A percentile compares a stretch with the other conserved stretches of the same genome.
Evolutionary conservation across 1,284 basidiomycete species (phyloP).

Genomic region (Austroboletus sp.): DNA sequence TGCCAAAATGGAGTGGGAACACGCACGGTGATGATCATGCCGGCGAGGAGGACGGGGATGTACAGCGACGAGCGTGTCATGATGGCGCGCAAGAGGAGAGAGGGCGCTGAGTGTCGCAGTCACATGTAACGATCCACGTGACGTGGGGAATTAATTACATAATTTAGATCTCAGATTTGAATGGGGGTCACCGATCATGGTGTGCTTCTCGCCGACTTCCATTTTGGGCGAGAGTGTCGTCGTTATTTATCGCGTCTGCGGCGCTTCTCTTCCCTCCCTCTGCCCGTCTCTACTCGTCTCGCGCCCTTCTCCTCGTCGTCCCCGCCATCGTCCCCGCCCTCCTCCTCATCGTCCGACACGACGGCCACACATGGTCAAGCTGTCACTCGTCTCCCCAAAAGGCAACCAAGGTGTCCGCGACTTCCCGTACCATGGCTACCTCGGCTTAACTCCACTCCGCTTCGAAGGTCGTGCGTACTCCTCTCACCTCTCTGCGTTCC

Average conservation of each 20-base stretch:
- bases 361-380: constrained; percentile 49
- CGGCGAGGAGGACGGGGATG: constrained; percentile 53
- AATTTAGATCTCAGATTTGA: constrained; percentile 25
- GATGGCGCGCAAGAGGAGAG: neutral
- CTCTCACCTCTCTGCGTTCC: constrained; percentile 9
- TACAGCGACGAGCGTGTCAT: constrained; percentile 47
- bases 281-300: constrained; percentile 13
- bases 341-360: constrained; percentile 31
- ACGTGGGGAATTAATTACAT: constrained; percentile 1
- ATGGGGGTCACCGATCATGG: constrained; percentile 24
- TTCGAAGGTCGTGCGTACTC: constrained; percentile 61
- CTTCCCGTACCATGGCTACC: constrained; percentile 71
- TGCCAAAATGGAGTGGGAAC: neutral
- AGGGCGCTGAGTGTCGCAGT: constrained; percentile 1
- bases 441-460: constrained; percentile 71
- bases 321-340: constrained; percentile 22
- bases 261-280: constrained; percentile 28
- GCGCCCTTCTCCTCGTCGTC: constrained; percentile 26
- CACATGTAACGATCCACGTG: constrained; percentile 25
- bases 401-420: constrained; percentile 63
- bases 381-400: constrained; percentile 52
- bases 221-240: constrained; percentile 22
- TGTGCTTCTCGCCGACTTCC: constrained; percentile 32
- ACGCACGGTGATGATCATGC: constrained; percentile 73
- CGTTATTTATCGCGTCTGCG: constrained; percentile 32